Evolutionary conservation across 2,329 filamentous ascomycete species (phyloP).

Genomic region (Emmonsiellopsis sp.): DNA sequence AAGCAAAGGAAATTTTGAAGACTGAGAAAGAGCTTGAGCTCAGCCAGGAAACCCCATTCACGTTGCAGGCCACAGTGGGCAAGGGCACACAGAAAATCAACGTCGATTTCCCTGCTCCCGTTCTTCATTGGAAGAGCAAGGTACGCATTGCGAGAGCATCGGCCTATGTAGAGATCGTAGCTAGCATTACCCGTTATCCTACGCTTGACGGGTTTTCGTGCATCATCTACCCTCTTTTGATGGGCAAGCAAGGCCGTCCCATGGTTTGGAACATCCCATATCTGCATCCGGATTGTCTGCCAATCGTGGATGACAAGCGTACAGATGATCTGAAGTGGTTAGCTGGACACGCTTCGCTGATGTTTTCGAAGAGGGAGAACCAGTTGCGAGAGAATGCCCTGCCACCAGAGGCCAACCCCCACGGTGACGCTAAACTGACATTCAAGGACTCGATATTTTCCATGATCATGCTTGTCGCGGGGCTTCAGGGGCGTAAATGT

Average conservation of each 20-base stretch:
- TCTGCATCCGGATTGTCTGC: slow-evolving; percentile 16
- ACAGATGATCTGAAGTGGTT: slow-evolving; percentile 14
- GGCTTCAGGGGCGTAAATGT: slow-evolving; percentile 8
- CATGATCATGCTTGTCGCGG: slow-evolving; percentile 17
- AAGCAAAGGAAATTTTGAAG: slow-evolving; percentile 4
- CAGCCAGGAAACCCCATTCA: slow-evolving; percentile 11
- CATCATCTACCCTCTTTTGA: slow-evolving; percentile 11
- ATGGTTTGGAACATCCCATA: slow-evolving; percentile 17
- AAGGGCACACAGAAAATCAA: not conserved
- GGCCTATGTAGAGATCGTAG: slow-evolving; percentile 23
- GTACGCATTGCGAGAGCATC: slow-evolving; percentile 22
- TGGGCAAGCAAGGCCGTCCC: slow-evolving; percentile 5
- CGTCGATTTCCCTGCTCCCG: slow-evolving; percentile 17
- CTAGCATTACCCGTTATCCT: slow-evolving; percentile 1
- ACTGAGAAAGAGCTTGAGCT: slow-evolving; percentile 4
- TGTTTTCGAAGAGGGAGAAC: slow-evolving; percentile 16
- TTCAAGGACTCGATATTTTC: slow-evolving; percentile 22
- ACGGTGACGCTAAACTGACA: slow-evolving; percentile 9
- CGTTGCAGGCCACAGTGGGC: slow-evolving; percentile 8
- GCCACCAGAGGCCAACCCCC: slow-evolving; percentile 1
- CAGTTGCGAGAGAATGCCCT: slow-evolving; percentile 4
- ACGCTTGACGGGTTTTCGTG: slow-evolving; percentile 8
- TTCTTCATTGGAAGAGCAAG: slow-evolving; percentile 13
- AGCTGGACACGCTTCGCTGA: slow-evolving; percentile 10
- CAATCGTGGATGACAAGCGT: slow-evolving; percentile 13